Base-by-base conservation (phyloP, 2,329 filamentous ascomycete genomes). In the Leptoxyphium fumago region DNA sequence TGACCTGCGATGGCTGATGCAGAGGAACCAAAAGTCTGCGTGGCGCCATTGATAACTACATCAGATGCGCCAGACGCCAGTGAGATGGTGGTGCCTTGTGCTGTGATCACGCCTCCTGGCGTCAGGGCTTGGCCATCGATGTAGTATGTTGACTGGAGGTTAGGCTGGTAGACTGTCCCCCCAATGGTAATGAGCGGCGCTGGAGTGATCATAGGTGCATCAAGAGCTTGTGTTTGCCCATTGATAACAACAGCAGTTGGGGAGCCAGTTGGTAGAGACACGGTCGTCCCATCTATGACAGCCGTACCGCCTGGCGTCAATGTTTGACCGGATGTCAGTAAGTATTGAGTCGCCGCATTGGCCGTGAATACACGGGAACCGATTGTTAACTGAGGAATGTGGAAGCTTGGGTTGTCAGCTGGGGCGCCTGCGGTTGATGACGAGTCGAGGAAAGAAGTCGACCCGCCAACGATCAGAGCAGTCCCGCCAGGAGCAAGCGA, bases 341-440 rank as follows among this genome's bases (percentile, higher is more conserved):
- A 62, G 54, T 65, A 70, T 36, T 69, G 66, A 1, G 66, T 69
- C 2, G 65, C 65, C 29, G 66, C 65, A 49, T 70, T 69, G 1
- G 63, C 63, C 1, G 65, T 67, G 28, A 65, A 57, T 1, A 57
- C 62, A 36, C 15, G 32, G 2, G 57, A 53, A 10, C 65, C 66
- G 15, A 71, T 51, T 1, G 63, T 68, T 30, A 70, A 46, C 7
- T 67, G 45, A 8, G 55, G 53, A 6, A 58, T 57, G 39, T 47
- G 48, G 8, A 46, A 49, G 21, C 48, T 48, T 17, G 48, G 42
- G 29, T 47, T 46, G 17, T 42, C 45, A 5, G 39, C 43, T 39
- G 44, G 28, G 14, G 17, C 17, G 9, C 40, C 46, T 14, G 39
- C 39, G 7, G 53, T 45, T 13, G 26, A 21, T 6, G 10, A 14